Percentiles rank a stretch among this genome's conserved stretches.
phyloP scores from a whole-genome alignment of 352 stramenopile genomes.

The Pythium grandisporangium region DNA sequence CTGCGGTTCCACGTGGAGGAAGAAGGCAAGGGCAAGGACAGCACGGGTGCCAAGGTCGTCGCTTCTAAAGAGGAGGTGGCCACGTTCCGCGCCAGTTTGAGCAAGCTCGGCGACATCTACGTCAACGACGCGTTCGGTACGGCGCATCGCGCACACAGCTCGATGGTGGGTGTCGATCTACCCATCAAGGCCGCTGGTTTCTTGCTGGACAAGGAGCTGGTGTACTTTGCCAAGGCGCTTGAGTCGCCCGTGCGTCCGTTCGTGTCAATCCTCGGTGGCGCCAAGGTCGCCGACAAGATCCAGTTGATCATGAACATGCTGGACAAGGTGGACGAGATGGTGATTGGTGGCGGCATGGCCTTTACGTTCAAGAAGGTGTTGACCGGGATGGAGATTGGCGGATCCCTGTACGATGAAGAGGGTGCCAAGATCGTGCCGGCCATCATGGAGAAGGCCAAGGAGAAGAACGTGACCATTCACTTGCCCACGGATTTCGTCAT shows the following conservation, averaged over 20 bases:
- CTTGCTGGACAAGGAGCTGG: slow-evolving; percentile 98
- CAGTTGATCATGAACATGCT: slow-evolving; percentile 99
- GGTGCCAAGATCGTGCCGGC: slow-evolving; percentile 79
- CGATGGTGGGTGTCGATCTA: slow-evolving; percentile 94
- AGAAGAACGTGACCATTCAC: slow-evolving; percentile 96
- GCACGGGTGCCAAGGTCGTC: slow-evolving; percentile 74
- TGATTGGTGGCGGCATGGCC: slow-evolving; percentile 99
- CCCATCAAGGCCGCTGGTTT: slow-evolving; percentile 91
- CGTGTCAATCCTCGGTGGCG: slow-evolving; percentile 97
- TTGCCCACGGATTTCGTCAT: slow-evolving; percentile 97
- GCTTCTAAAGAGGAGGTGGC: slow-evolving; percentile 91
- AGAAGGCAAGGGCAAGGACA: slow-evolving; percentile 85
- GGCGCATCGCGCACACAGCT: slow-evolving; percentile 97
- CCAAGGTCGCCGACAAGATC: slow-evolving; percentile 99
- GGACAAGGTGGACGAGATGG: slow-evolving; percentile 98
- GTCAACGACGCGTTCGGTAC: slow-evolving; percentile 99
- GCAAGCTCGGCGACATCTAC: slow-evolving; percentile 94
- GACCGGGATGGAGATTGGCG: slow-evolving; percentile 94
- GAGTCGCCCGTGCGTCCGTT: slow-evolving; percentile 95
- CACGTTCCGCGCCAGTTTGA: slow-evolving; percentile 89
- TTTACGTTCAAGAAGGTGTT: slow-evolving; percentile 99
- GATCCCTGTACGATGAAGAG: slow-evolving; percentile 89
- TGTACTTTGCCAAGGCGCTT: slow-evolving; percentile 99
- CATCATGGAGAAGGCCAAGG: slow-evolving; percentile 96
- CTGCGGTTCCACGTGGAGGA: slow-evolving; percentile 98